A percentile compares a stretch with the other conserved stretches of the same genome.
phyloP scores from a whole-genome alignment of 2,329 filamentous ascomycete species.

The Fusarium coffeatum region DNA sequence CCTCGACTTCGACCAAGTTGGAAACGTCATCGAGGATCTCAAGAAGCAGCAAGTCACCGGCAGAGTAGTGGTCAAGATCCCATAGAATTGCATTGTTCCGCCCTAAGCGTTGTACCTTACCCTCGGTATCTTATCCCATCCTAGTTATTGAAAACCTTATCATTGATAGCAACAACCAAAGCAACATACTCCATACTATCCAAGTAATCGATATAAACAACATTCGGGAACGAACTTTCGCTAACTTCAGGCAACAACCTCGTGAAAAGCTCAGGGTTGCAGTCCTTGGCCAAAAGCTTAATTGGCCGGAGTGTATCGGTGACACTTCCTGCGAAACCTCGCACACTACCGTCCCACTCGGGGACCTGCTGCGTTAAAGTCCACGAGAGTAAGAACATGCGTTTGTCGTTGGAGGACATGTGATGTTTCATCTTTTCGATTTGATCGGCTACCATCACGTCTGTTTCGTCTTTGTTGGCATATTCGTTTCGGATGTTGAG shows the following conservation, averaged over 20 bases:
- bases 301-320: constrained; percentile 1
- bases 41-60: constrained; percentile 25
- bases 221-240: constrained; percentile 11
- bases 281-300: neutral
- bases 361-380: constrained; percentile 9
- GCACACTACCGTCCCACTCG: constrained; percentile 1
- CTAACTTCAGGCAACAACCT: neutral
- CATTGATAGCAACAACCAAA: constrained; percentile 15
- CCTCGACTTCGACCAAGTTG: constrained; percentile 17
- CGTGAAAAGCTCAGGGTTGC: constrained; percentile 17
- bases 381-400: constrained; percentile 12
- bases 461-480: constrained; percentile 11
- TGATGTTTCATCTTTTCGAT: constrained; percentile 18
- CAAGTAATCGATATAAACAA: constrained; percentile 22
- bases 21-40: constrained; percentile 12
- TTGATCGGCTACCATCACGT: constrained; percentile 10
- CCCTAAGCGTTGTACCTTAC: too few species aligned
- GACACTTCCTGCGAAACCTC: neutral
- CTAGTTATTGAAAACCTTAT: constrained; percentile 19
- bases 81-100: neutral
- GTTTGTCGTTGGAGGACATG: constrained; percentile 15
- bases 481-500: constrained; percentile 21
- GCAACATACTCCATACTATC: constrained; percentile 14
- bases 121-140: too few species aligned
- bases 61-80: constrained; percentile 33